These are phyloP conservation scores for Lachnellula hyalina DNA, from an alignment of 2,329 filamentous ascomycete species.

Conservation along the genomic window DNA sequence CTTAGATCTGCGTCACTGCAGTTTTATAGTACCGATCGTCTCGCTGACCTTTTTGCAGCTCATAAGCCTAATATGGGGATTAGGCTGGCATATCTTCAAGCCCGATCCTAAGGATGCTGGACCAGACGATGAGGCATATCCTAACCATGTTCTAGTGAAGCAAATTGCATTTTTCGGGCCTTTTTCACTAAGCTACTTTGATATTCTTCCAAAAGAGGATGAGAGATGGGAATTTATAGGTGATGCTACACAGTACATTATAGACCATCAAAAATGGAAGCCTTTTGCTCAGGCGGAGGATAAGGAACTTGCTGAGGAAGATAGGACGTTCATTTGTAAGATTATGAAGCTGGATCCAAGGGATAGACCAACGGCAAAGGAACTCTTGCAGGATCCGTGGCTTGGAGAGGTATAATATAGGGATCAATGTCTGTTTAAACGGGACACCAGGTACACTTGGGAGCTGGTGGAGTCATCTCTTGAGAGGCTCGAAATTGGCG, in stretches of 20 bases:
- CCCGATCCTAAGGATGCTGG: conserved; percentile 15
- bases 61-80: conserved; percentile 19
- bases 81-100: conserved; percentile 20
- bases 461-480: too few relatives aligned
- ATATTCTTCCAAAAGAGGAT: background rate
- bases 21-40: background rate
- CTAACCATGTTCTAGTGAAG: conserved; percentile 3
- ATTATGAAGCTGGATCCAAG: conserved; percentile 41
- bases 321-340: conserved; percentile 35
- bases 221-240: background rate
- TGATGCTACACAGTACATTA: conserved; percentile 4
- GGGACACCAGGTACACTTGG: background rate
- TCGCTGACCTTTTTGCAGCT: conserved; percentile 6
- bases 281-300: conserved; percentile 23
- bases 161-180: conserved; percentile 13
- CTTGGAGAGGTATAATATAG: conserved; percentile 13
- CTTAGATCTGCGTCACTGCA: background rate
- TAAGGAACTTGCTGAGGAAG: conserved; percentile 28
- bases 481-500: too few relatives aligned
- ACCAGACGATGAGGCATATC: conserved; percentile 11
- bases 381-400: conserved; percentile 36
- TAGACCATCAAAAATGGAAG: conserved; percentile 18
- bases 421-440: background rate
- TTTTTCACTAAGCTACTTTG: conserved; percentile 6
- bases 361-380: conserved; percentile 36